Evolutionary conservation across 108 stramenopile species (phyloP).

Genomic region (Skeletonema grethae): DNA sequence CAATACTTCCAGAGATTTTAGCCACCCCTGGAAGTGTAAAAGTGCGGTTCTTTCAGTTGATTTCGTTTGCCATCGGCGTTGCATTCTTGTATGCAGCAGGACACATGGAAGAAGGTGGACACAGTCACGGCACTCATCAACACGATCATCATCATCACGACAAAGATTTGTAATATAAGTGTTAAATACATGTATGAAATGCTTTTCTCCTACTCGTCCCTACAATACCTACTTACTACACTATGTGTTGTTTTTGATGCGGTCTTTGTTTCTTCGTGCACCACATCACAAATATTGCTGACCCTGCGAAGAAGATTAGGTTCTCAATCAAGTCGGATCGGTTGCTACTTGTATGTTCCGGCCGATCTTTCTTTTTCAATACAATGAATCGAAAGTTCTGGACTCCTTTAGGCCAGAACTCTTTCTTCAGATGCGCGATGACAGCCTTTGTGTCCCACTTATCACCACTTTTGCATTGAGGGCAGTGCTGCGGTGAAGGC

Average conservation of each 20-base stretch:
- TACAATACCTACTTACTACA: not conserved
- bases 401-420: conserved; percentile 56
- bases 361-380: conserved; percentile 43
- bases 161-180: conserved; percentile 14
- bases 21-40: conserved; percentile 44
- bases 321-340: conserved; percentile 20
- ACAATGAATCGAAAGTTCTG: conserved; percentile 60
- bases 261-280: conserved; percentile 23
- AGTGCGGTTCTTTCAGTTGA: conserved; percentile 59
- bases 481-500: conserved; percentile 53
- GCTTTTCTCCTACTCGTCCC: not conserved
- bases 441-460: conserved; percentile 53
- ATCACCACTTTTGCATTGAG: conserved; percentile 51
- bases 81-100: conserved; percentile 77
- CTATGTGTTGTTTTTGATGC: not conserved
- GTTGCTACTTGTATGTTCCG: conserved; percentile 10
- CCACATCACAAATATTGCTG: conserved; percentile 22
- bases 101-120: conserved; percentile 55
- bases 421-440: conserved; percentile 41
- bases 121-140: conserved; percentile 31
- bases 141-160: conserved; percentile 31
- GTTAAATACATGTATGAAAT: not conserved
- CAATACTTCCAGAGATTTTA: conserved; percentile 79
- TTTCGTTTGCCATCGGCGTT: conserved; percentile 66
- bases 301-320: conserved; percentile 16